Percentiles rank a stretch among this genome's conserved stretches.
These are phyloP conservation scores for Castanospermum australe DNA, from an alignment of 306 rosid species.

Conservation along the genomic window DNA sequence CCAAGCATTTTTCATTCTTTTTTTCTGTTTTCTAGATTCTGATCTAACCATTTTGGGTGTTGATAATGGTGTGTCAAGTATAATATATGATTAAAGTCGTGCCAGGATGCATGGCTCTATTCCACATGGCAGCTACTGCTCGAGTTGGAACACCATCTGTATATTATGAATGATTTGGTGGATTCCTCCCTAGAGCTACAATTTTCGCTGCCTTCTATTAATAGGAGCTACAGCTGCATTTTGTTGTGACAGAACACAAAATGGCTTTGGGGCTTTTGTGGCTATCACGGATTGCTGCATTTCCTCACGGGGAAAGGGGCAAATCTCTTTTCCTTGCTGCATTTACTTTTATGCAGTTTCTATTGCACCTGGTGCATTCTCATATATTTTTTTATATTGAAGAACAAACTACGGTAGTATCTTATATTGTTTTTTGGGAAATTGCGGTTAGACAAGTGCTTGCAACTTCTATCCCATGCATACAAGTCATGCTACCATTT, in stretches of 20 bases:
- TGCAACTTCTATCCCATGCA: not conserved
- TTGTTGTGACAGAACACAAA: slow-evolving; percentile 8
- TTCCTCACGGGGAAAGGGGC: not conserved
- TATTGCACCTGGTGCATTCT: too few species aligned
- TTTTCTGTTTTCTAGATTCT: slow-evolving; percentile 22
- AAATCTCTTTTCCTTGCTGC: not conserved
- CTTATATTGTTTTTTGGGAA: too few species aligned
- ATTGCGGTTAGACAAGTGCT: not conserved
- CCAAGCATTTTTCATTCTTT: slow-evolving; percentile 19
- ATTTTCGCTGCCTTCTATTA: not conserved
- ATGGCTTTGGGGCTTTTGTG: not conserved
- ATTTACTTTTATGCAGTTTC: too few species aligned
- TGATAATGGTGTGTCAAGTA: slow-evolving; percentile 21
- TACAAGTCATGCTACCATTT: too few species aligned
- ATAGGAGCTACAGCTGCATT: slow-evolving; percentile 12
- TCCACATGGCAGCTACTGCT: slow-evolving; percentile 2
- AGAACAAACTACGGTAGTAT: too few species aligned
- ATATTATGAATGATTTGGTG: slow-evolving; percentile 39
- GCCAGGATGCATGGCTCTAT: not conserved
- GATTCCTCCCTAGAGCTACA: slow-evolving; percentile 14
- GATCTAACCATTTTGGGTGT: slow-evolving; percentile 36
- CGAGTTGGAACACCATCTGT: slow-evolving; percentile 37
- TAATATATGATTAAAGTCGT: slow-evolving; percentile 1
- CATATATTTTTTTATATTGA: too few species aligned
- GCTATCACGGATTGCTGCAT: not conserved